A percentile compares a stretch with the other conserved stretches of the same genome.
phyloP scores from a whole-genome alignment of 2,329 filamentous ascomycete genomes.

The Pseudopithomyces maydicus region DNA sequence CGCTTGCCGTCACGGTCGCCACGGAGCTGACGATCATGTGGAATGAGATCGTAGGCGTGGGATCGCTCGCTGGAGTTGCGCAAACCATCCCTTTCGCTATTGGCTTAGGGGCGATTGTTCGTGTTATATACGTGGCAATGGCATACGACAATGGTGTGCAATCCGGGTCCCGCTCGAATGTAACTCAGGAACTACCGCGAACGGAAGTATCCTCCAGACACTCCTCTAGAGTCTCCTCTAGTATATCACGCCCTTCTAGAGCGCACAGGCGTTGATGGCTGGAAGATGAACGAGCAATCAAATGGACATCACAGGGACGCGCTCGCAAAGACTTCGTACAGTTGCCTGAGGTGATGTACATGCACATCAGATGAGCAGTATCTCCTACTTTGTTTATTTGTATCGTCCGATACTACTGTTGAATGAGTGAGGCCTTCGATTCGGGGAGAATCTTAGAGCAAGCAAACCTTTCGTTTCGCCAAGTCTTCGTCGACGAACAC shows the following conservation, averaged over 20 bases:
- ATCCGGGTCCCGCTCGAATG: not conserved
- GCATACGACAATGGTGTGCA: not conserved
- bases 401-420: no score
- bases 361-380: no score
- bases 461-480: no score
- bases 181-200: not conserved
- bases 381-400: no score
- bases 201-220: not conserved
- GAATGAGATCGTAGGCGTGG: constrained; percentile 23
- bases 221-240: not conserved
- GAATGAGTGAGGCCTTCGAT: no score
- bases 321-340: no score
- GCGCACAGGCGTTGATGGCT: no score
- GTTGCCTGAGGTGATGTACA: no score
- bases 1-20: constrained; percentile 14
- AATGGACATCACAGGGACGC: no score
- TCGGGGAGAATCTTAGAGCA: no score
- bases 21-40: constrained; percentile 24
- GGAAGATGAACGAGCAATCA: no score
- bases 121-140: constrained; percentile 20
- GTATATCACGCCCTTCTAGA: not conserved
- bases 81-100: constrained; percentile 28
- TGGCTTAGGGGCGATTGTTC: constrained; percentile 15
- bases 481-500: no score
- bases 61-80: constrained; percentile 15